Evolutionary conservation across 1,284 basidiomycete genomes (phyloP), one percentile per base, ranked within the genome.

Genomic region (Malassezia japonica): DNA sequence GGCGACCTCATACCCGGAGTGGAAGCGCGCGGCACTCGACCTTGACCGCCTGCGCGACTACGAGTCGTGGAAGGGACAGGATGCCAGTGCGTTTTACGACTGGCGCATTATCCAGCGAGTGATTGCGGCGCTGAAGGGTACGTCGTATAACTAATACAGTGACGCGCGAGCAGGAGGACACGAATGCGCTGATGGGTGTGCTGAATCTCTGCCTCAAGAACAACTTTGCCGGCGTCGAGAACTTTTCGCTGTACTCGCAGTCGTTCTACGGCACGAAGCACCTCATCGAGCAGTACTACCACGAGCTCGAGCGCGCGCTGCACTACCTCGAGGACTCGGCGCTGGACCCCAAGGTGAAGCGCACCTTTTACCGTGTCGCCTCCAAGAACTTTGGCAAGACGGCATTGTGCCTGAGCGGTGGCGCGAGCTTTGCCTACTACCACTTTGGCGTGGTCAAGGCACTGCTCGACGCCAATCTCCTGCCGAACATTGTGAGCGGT

Each of bases 161-260:
- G 7, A 31, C 40, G 23, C 60, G 79, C 89, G 54, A 82, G 89
- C 38, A 79, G 80, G 64, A 86, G 83, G 79, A 35, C 55, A 84
- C 50, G 75, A 85, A 60, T 77, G 83, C 70, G 81, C 79, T 72
- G 81, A 83, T 94, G 41, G 80, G 92, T 48, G 87, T 96, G 0
- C 76, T 99, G 29, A 88, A 94, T 64, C 86, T 90, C 1, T 96
- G 89, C 65, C 79, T 96, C 37, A 80, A 90, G 48, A 82, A 83
- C 45, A 96, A 96, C 74, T 99, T 96, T 77, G 94, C 87, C 8
- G 94, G 89, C 0, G 83, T 88, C 0, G 92, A 96, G 75, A 89
- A 86, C 43, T 76, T 85, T 52, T 83, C 87, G 64, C 76, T 95
- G 47, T 95, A 95, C 71, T 88, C 86, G 72, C 86, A 74, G 88